Evolutionary conservation across 2,329 filamentous ascomycete genomes (phyloP).

Genomic region (Diaporthe caulivora): DNA sequence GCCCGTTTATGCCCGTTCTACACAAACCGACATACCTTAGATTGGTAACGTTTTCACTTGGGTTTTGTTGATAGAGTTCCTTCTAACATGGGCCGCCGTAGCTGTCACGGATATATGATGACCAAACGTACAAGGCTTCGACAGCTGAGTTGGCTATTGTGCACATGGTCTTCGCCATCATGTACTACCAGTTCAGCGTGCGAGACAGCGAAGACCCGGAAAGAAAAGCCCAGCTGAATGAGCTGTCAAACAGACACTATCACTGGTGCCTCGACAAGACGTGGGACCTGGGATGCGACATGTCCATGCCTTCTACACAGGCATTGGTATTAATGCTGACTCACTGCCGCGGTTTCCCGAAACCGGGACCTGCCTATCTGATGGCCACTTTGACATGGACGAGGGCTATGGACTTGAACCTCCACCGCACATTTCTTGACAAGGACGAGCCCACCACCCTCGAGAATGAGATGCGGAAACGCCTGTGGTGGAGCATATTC

Average conservation of each 20-base stretch:
- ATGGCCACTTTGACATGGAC: slow-evolving; percentile 74
- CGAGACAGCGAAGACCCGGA: slow-evolving; percentile 72
- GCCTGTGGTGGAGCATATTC: slow-evolving; percentile 81
- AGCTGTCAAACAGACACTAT: slow-evolving; percentile 81
- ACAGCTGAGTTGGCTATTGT: slow-evolving; percentile 76
- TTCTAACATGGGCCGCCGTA: slow-evolving; percentile 47
- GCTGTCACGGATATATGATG: slow-evolving; percentile 77
- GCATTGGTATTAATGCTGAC: slow-evolving; percentile 78
- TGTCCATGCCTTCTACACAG: slow-evolving; percentile 76
- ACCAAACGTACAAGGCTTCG: slow-evolving; percentile 71
- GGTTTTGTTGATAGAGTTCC: no score
- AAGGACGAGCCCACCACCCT: slow-evolving; percentile 64
- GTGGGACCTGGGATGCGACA: slow-evolving; percentile 72
- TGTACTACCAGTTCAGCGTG: slow-evolving; percentile 82
- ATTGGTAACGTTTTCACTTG: slow-evolving; percentile 63
- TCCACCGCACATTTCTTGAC: slow-evolving; percentile 77
- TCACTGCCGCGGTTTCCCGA: slow-evolving; percentile 82
- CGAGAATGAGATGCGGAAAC: slow-evolving; percentile 81
- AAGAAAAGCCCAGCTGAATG: slow-evolving; percentile 67
- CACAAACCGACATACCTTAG: slow-evolving; percentile 80
- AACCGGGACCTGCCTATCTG: slow-evolving; percentile 80
- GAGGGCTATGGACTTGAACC: slow-evolving; percentile 79
- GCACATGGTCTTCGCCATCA: slow-evolving; percentile 84
- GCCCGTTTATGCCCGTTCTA: slow-evolving; percentile 80
- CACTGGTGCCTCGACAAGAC: slow-evolving; percentile 80